Base-by-base conservation (phyloP, 306 rosid genomes). In the Nissolia schottii region DNA sequence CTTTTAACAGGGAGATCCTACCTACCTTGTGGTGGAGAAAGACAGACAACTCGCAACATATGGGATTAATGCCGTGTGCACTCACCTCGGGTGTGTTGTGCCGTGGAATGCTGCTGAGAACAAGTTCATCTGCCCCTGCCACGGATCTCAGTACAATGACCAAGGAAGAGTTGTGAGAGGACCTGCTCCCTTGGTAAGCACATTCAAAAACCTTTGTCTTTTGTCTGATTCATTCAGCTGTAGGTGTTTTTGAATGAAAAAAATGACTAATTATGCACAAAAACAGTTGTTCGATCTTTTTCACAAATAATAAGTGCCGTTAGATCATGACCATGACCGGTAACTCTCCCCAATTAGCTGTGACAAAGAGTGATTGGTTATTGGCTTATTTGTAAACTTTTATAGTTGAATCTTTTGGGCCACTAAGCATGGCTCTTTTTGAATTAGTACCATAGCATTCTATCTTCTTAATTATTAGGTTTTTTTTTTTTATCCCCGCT, bases 31-130 rank as follows among this genome's bases (percentile, higher is more conserved):
- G 27, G 96, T 95, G 80, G 99, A 95, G 87, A 88, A 82, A 66
- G 99, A 95, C 70, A 82, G 72, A 67, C 85, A 82, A 32, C 89
- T 95, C 1, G 97, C 99, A 63, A 94, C 96, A 4, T 94, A 66
- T 35, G 99, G 89, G 13, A 95, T 91, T 67, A 95, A 95, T n/a
- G 99, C 87, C 0, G 99, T 95, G 24, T 95, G 97, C 96, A 91
- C 99, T 28, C 99, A 95, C 74, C 99, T 95, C 2, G 99, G 99
- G 32, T 95, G 99, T 58, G 99, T 95, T 0, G 99, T 95, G 83
- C 99, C 99, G 16, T 95, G 84, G 76, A 95, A 95, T 80, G 0
- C 23, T 9, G 96, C 96, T 1, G 97, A 89, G 82, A 91, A 91
- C 25, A 91, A 95, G 81, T 95, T 91, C 89, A 76, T 95, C 45